Evolutionary conservation across 306 rosid genomes (phyloP), one percentile per base, ranked within the genome.

Genomic region (Abrus precatorius): DNA sequence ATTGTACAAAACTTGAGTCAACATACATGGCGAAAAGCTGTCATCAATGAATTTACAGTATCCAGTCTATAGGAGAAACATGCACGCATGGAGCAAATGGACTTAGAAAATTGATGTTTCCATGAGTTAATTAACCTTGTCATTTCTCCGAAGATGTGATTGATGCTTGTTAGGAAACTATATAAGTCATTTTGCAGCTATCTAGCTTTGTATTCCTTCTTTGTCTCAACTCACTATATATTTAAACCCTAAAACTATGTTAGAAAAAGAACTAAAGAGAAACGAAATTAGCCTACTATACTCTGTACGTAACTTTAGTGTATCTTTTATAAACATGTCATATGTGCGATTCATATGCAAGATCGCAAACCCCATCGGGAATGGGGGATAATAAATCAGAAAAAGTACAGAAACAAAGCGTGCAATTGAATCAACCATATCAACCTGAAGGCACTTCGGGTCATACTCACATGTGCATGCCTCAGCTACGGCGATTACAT

Each of bases 381-480:
- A 82, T 5, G 40, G 75, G 38, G 30, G 69, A 70, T 63, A 78
- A 77, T 77, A 69, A 81, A 81, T 83, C 55, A 79, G 7, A 65
- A 83, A 85, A 86, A 82, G 76, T 72, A 82, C 78, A 86, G 82
- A 77, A 87, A 85, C 89, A 83, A 88, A 81, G 79, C 81, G 92
- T 91, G 72, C 9, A 68, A 61, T 45, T 74, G 68, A 92, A 90
- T 85, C 90, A 85, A 84, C 4, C 12, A 72, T 78, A 57, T 54
- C 61, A 49, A 57, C 63, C 44, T 70, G 82, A 74, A 74, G 33
- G 71, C 53, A 5, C 32, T 66, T 61, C 49, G 82, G 84, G 83
- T 86, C 84, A 70, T 69, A 56, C 78, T 70, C 84, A 56, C 94
- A 91, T 88, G 91, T 87, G 94, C 83, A 6, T 78, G 91, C 92